Evolutionary conservation across 306 rosid species (phyloP).

Genomic region (Rosa lucieae): DNA sequence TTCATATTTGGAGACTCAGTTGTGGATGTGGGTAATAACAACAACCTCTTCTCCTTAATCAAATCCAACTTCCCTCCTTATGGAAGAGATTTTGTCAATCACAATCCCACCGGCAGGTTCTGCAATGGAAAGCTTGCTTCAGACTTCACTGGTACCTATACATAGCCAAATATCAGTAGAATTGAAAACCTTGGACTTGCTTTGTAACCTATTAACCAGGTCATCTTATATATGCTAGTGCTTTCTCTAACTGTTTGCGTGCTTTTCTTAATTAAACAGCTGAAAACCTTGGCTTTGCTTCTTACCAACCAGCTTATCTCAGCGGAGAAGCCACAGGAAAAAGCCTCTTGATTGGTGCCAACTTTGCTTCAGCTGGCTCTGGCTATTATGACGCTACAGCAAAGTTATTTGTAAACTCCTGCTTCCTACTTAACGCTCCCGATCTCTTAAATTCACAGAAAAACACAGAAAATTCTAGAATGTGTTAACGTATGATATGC

Average conservation of each 20-base stretch:
- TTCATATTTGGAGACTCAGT: slow-evolving; percentile 75
- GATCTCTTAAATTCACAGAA: neutral
- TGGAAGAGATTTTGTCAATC: slow-evolving; percentile 64
- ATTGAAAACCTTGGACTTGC: neutral
- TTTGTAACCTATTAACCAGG: neutral
- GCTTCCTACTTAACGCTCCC: neutral
- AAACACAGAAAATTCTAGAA: too few species aligned
- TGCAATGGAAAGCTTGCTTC: slow-evolving; percentile 69
- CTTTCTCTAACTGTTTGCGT: slow-evolving; percentile 1
- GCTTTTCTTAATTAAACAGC: slow-evolving; percentile 26
- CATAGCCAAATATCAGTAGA: neutral
- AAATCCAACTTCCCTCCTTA: slow-evolving; percentile 69
- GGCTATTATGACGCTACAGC: slow-evolving; percentile 61
- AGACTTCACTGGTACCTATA: slow-evolving; percentile 50
- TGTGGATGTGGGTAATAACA: slow-evolving; percentile 72
- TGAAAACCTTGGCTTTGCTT: slow-evolving; percentile 36
- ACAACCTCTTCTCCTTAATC: slow-evolving; percentile 32
- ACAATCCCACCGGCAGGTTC: slow-evolving; percentile 63
- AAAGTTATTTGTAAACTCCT: slow-evolving; percentile 41
- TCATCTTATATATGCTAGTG: neutral
- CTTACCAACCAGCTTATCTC: slow-evolving; percentile 44
- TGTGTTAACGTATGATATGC: too few species aligned
- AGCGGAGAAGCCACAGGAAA: slow-evolving; percentile 24
- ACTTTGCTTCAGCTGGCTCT: slow-evolving; percentile 69
- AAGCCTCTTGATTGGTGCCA: slow-evolving; percentile 43